Conservation (phyloP, 1,139 yeast genomes). For the Zygoascus meyerae region DNA sequence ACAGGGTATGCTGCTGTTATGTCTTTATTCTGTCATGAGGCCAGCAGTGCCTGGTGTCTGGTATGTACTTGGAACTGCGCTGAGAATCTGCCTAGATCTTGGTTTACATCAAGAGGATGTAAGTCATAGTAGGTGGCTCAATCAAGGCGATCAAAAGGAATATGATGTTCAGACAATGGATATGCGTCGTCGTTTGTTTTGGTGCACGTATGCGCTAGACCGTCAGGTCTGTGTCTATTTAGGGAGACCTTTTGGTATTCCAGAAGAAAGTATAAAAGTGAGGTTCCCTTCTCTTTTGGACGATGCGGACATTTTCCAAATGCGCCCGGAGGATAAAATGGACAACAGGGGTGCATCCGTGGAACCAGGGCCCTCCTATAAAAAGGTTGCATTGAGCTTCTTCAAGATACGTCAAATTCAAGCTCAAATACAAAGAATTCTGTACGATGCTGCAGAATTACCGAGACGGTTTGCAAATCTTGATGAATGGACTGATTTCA, state of each 20-base stretch:
- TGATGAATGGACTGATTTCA: constrained; percentile 53
- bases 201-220: constrained; percentile 86
- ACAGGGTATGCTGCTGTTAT: constrained; percentile 63
- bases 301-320: constrained; percentile 49
- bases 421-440: constrained; percentile 65
- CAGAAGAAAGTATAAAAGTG: constrained; percentile 59
- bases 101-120: constrained; percentile 62
- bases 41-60: constrained; percentile 78
- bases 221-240: constrained; percentile 69
- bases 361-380: constrained; percentile 47
- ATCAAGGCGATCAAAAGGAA: constrained; percentile 9
- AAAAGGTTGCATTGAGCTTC: constrained; percentile 58
- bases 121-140: constrained; percentile 1
- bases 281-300: constrained; percentile 70
- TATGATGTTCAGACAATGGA: constrained; percentile 55
- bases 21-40: constrained; percentile 55
- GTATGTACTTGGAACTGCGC: constrained; percentile 79
- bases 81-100: constrained; percentile 73
- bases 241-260: constrained; percentile 69
- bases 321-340: constrained; percentile 13
- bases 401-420: constrained; percentile 67
- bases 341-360: not conserved
- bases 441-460: constrained; percentile 64
- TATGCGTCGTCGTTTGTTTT: constrained; percentile 69
- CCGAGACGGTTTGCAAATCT: constrained; percentile 58